Conservation (phyloP, 2,329 filamentous ascomycete genomes). For the Colletotrichum gloeosporioides region DNA sequence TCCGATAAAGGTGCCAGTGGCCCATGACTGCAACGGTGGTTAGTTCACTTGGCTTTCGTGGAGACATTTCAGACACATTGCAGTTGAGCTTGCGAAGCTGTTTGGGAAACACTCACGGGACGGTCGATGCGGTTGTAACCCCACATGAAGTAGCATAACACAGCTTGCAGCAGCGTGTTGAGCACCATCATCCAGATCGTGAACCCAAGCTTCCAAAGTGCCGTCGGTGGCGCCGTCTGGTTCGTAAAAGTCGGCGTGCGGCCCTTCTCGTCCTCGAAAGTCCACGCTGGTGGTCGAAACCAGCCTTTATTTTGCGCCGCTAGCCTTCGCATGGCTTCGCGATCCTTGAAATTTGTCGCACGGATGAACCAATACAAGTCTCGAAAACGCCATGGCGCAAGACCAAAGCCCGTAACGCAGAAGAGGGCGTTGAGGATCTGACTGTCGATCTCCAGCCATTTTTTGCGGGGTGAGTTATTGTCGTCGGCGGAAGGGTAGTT, state of each 20-base stretch:
- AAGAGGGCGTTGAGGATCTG: constrained; percentile 71
- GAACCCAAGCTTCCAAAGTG: constrained; percentile 28
- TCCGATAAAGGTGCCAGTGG: constrained; percentile 28
- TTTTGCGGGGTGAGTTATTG: constrained; percentile 23
- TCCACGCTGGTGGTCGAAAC: constrained; percentile 32
- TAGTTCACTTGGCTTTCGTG: not conserved
- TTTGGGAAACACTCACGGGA: constrained; percentile 22
- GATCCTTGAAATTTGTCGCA: constrained; percentile 23
- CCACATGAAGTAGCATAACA: constrained; percentile 30
- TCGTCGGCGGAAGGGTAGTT: constrained; percentile 22
- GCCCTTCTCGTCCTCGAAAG: constrained; percentile 12
- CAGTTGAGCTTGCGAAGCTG: not conserved
- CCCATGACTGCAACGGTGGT: constrained; percentile 9
- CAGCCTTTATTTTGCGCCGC: constrained; percentile 28
- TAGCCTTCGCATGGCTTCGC: constrained; percentile 25
- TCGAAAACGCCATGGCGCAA: constrained; percentile 71
- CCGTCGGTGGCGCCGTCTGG: constrained; percentile 24
- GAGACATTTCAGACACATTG: not conserved
- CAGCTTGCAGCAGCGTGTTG: constrained; percentile 27
- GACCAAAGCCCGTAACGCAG: constrained; percentile 84
- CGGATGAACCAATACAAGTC: constrained; percentile 24
- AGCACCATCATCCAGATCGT: constrained; percentile 30
- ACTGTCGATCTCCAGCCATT: constrained; percentile 20
- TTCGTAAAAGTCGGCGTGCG: constrained; percentile 23
- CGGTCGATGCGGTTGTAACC: constrained; percentile 28